Base-by-base conservation (phyloP, 805 yeast genomes). In the Debaryomyces castellii region DNA sequence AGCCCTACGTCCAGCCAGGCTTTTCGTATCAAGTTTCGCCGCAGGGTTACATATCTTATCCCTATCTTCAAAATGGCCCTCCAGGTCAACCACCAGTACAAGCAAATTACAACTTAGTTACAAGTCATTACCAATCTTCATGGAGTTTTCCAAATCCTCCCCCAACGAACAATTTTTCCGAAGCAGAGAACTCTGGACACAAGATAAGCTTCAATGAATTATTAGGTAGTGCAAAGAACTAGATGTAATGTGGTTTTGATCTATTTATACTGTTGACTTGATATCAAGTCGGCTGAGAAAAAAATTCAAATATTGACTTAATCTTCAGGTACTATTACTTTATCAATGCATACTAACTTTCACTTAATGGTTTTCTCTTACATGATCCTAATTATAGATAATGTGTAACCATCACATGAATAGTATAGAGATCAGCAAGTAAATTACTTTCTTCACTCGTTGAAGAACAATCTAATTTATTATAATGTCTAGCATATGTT, bases 121-220 rank as follows among this genome's bases (percentile, higher is more conserved):
- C 43, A 22, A 34, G 33, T 25, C 48, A 30, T 14, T 35, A 20
- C 16, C 51, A 35, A 21, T 52, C 44, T 33, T 43, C 54, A 16
- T 30, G 34, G 34, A 30, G 16, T 30, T 38, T 34, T 38, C 48
- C 52, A 33, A 36, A 30, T 20, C 45, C 40, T 16, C 24, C 38
- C 10, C 45, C 41, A 18, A 30, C 30, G 2, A 41, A 32, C 16
- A 40, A 46, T 22, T 39, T 33, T 10, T 20, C 21, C 4, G 40
- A 25, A 11, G 43, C 21, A 6, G 24, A 43, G 17, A 57, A 53
- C 21, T 39, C 35, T 30, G 75, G 72, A 12, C 74, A 69, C 43
- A 66, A 63, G 55, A 71, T 72, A 44, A 59, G 69, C 20, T 72
- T 72, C 41, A 66, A 67, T 51, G 75, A 72, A 23, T 63, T 72